Base-by-base conservation (phyloP, 805 yeast genomes). In the Vanderwaltozyma polyspora region DNA sequence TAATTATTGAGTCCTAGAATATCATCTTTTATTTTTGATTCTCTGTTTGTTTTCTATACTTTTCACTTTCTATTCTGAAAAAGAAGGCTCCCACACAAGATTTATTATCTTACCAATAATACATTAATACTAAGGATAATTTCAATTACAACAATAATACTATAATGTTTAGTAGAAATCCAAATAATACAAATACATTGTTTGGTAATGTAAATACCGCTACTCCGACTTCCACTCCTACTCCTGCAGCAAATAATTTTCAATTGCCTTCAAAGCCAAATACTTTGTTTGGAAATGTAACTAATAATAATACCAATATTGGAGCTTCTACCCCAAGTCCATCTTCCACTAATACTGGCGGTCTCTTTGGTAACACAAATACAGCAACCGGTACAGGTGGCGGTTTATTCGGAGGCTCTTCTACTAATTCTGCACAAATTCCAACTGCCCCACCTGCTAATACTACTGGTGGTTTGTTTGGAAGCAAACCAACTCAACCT, bases 171-270 rank as follows among this genome's bases (percentile, higher is more conserved):
- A 40, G 10, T 21, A 21, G 49, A 30, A 47, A 37, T 25, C 32
- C 37, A 27, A 48, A 44, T 29, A 44, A 49, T 37, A 42, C 47
- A 25, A n/a, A n/a, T n/a, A 41, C 55, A 10, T 36, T 49, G 18
- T 54, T 54, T 31, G 51, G 55, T 13, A 47, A 42, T 31, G 41
- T 38, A 6, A 52, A 43, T 35, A 46, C 57, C 5, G 50, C 59
- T 9, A 51, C 60, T 5, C 60, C 60, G 18, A 52, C 55, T 9
- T 54, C 59, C 12, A 57, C 60, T 6, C 54, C 59, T 4, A 45
- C 50, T 6, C 43, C 55, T 15, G 30, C 55, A 4, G 42, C 41
- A 16, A 48, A 41, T 31, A 46, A 43, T 13, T 36, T 46, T 16
- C 48, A 39, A 33, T 38, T 43, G 11, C 44, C 48, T 12, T 41